Conservation (phyloP, 2,329 filamentous ascomycete species). For the Chrysoporthe austroafricana region DNA sequence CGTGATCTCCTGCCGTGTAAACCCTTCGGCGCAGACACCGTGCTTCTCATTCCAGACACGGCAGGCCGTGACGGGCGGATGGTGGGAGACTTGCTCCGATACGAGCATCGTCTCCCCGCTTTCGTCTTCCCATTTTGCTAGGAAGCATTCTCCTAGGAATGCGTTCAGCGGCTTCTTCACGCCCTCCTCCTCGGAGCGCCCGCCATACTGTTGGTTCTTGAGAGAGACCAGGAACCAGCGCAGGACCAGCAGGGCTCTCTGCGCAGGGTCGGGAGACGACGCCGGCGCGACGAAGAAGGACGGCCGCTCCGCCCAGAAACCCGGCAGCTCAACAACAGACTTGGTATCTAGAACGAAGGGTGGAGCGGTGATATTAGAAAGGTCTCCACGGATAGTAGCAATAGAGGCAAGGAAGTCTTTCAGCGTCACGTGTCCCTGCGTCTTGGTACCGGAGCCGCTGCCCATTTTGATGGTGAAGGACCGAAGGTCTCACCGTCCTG, state of each 20-base stretch:
- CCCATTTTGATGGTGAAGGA: constrained; percentile 12
- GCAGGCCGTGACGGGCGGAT: constrained; percentile 37
- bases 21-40: constrained; percentile 35
- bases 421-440: constrained; percentile 34
- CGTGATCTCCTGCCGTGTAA: constrained; percentile 35
- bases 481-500: not conserved
- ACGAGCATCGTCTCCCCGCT: constrained; percentile 32
- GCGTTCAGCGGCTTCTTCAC: constrained; percentile 56
- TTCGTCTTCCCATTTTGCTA: constrained; percentile 41
- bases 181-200: constrained; percentile 34
- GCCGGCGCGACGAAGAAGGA: constrained; percentile 51
- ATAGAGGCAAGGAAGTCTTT: constrained; percentile 48
- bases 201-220: constrained; percentile 49
- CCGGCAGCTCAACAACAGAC: constrained; percentile 60
- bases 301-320: constrained; percentile 60
- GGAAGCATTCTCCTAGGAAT: constrained; percentile 52
- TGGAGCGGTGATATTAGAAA: constrained; percentile 59
- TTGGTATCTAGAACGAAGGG: constrained; percentile 59
- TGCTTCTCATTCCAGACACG: constrained; percentile 33
- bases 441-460: not conserved
- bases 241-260: constrained; percentile 48
- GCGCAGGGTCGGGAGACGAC: constrained; percentile 41
- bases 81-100: constrained; percentile 37
- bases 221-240: constrained; percentile 53
- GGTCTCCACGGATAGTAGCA: constrained; percentile 58